Base-by-base conservation (phyloP, 306 rosid genomes). In the Quercus variabilis region DNA sequence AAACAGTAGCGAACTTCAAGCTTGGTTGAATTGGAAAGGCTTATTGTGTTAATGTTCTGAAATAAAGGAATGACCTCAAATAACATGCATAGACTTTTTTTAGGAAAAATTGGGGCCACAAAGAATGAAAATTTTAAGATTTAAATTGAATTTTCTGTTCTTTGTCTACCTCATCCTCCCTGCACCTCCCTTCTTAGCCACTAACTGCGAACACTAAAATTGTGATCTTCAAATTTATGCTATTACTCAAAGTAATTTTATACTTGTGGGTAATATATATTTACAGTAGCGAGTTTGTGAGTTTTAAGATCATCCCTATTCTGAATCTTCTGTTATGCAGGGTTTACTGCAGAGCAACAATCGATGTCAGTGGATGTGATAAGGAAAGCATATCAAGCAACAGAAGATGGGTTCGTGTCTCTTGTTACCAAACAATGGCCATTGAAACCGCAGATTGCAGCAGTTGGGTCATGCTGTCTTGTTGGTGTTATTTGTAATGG, bases 391-490 rank as follows among this genome's bases (percentile, higher is more conserved):
- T 79, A 92, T 77, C 92, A 90, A 85, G 98, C 97, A 75, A 94
- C 98, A 2, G 98, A 94, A 82, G 98, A 94, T 28, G 98, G 92
- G 31, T 94, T 94, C 82, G 69, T 79, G 74, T 92, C 97, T 20
- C 71, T 90, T 65, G 98, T 94, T 26, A 83, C 94, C 9, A 84
- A 74, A 73, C 91, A 92, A 80, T 92, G 93, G 92, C 77, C 92
- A 11, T 55, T 81, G 56, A 83, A 88, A 31, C 90, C 98, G 26
- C 98, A 94, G 78, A 90, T 94, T 76, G 98, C 98, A 56, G 96
- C 98, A 3, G 98, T 94, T 73, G 98, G 98, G 21, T 94, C 98
- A 9, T 94, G 98, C 78, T 92, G 93, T 89, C 97, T 94, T 62
- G 97, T 86, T 56, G 94, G 97, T 75, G 89, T 94, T 78, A 81